Percentiles rank a stretch among this genome's conserved stretches.
Conservation (phyloP, 192 early-diverging fungal genomes). For the Coemansia sp. region DNA sequence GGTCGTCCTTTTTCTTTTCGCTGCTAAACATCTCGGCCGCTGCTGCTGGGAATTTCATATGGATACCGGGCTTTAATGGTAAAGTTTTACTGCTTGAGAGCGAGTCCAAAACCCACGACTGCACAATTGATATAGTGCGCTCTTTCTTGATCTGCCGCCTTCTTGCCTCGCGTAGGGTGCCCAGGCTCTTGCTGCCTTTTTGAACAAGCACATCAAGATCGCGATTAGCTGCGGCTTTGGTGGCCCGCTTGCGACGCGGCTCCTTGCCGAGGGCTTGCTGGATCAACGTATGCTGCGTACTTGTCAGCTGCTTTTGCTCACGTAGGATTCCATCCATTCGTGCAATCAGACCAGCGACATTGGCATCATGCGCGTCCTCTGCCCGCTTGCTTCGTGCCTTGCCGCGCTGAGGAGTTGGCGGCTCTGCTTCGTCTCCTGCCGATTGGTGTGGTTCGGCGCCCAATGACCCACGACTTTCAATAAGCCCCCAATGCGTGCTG, state of each 20-base stretch:
- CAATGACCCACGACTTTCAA: slow-evolving; percentile 6
- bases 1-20: slow-evolving; percentile 50
- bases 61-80: slow-evolving; percentile 12
- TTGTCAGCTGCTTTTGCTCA: slow-evolving; percentile 24
- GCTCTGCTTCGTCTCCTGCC: not conserved
- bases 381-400: slow-evolving; percentile 5
- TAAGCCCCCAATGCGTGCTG: slow-evolving; percentile 32
- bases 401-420: not conserved
- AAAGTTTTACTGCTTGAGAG: not conserved
- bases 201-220: slow-evolving; percentile 16
- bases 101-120: slow-evolving; percentile 39
- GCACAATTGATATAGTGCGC: slow-evolving; percentile 41
- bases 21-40: slow-evolving; percentile 29
- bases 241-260: not conserved
- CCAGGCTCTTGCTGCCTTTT: slow-evolving; percentile 15
- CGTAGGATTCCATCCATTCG: slow-evolving; percentile 24
- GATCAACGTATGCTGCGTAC: slow-evolving; percentile 19
- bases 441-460: not conserved
- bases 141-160: slow-evolving; percentile 51
- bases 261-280: slow-evolving; percentile 16
- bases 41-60: slow-evolving; percentile 23
- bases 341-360: slow-evolving; percentile 1
- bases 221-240: not conserved
- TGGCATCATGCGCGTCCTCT: not conserved
- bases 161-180: slow-evolving; percentile 29